These are phyloP conservation scores for Harringtonia aguacate DNA, from an alignment of 2,329 filamentous ascomycete species.

Conservation along the genomic window DNA sequence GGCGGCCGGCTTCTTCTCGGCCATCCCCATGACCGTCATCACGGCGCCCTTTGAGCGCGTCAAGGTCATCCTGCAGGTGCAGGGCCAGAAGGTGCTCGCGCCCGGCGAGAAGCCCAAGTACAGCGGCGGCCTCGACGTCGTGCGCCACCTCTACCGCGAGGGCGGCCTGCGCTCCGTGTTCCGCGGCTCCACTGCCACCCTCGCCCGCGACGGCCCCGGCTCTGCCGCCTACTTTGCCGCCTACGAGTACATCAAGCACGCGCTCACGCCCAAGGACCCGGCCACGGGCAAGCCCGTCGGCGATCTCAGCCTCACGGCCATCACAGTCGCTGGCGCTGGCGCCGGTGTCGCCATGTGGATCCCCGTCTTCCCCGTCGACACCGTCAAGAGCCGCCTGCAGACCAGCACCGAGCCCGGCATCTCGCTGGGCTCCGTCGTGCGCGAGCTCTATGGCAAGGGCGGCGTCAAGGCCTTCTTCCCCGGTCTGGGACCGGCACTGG, in stretches of 20 bases:
- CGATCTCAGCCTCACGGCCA: slow-evolving; percentile 67
- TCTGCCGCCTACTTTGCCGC: slow-evolving; percentile 93
- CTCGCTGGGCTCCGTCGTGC: slow-evolving; percentile 68
- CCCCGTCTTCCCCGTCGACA: slow-evolving; percentile 94
- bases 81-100: slow-evolving; percentile 75
- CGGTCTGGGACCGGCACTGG: slow-evolving; percentile 84
- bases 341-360: slow-evolving; percentile 99
- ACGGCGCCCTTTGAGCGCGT: slow-evolving; percentile 99
- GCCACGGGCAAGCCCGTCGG: slow-evolving; percentile 58
- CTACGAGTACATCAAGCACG: slow-evolving; percentile 91
- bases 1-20: slow-evolving; percentile 91
- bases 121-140: slow-evolving; percentile 77
- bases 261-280: slow-evolving; percentile 72
- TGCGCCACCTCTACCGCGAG: slow-evolving; percentile 83
- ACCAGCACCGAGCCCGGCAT: slow-evolving; percentile 71
- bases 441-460: slow-evolving; percentile 70
- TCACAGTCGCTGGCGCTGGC: slow-evolving; percentile 78
- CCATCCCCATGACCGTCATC: slow-evolving; percentile 93
- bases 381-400: slow-evolving; percentile 88
- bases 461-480: slow-evolving; percentile 94
- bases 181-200: slow-evolving; percentile 78
- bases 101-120: slow-evolving; percentile 92
- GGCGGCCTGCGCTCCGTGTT: slow-evolving; percentile 89
- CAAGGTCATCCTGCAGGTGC: slow-evolving; percentile 96
- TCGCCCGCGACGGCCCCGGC: slow-evolving; percentile 88